phyloP scores from a whole-genome alignment of 352 stramenopile genomes.

The Phytopythium mirpurense region DNA sequence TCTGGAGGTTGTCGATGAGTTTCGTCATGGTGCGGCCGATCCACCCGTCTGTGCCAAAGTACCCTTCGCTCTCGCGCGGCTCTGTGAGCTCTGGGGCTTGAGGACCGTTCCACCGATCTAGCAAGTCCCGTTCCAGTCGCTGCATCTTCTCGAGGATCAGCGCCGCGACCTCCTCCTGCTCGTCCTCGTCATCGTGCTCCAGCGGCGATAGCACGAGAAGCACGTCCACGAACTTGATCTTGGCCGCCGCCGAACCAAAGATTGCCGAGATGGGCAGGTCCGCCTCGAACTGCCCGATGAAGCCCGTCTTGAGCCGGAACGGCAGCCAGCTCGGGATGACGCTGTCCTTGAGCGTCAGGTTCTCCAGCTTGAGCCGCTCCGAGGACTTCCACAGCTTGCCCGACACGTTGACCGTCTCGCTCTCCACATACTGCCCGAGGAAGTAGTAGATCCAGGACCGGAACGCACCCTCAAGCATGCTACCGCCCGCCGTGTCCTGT shows the following conservation, averaged over 20 bases:
- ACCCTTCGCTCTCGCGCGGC: constrained; percentile 74
- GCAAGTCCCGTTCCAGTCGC: constrained; percentile 65
- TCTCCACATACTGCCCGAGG: constrained; percentile 86
- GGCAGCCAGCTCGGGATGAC: constrained; percentile 79
- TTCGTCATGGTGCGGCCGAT: constrained; percentile 87
- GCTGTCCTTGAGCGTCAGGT: constrained; percentile 78
- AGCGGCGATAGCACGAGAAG: constrained; percentile 73
- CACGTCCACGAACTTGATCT: constrained; percentile 87
- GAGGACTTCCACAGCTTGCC: constrained; percentile 86
- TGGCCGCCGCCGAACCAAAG: constrained; percentile 69
- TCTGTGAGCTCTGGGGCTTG: constrained; percentile 60
- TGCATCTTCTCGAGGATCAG: constrained; percentile 68
- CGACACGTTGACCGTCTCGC: constrained; percentile 78
- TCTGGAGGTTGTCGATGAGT: constrained; percentile 88
- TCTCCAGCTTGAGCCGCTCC: constrained; percentile 84
- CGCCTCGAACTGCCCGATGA: constrained; percentile 82
- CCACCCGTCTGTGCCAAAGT: constrained; percentile 87
- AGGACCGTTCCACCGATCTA: constrained; percentile 74
- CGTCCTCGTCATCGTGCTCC: constrained; percentile 60
- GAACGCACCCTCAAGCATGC: constrained; percentile 83
- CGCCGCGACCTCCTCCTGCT: constrained; percentile 52
- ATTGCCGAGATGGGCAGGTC: constrained; percentile 84
- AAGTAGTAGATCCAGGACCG: constrained; percentile 87
- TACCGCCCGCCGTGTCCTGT: neutral
- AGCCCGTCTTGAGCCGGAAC: constrained; percentile 83